Conservation (phyloP, 2,329 filamentous ascomycete genomes). For the Akanthomyces muscarius region DNA sequence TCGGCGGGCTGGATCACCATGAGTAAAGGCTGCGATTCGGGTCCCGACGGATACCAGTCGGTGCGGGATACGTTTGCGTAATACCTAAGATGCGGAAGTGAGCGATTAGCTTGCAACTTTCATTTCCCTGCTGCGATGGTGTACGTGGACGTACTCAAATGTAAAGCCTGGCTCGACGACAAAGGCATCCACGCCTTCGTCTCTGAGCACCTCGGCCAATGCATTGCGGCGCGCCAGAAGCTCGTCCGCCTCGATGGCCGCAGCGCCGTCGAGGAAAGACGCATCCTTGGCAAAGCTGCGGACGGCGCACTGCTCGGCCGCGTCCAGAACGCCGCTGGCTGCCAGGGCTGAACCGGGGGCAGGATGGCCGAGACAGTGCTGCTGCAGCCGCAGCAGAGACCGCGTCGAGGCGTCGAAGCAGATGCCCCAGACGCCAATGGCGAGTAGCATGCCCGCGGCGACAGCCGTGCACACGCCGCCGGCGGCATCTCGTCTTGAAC, state of each 20-base stretch:
- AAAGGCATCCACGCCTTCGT: slow-evolving; percentile 53
- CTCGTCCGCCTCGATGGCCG: slow-evolving; percentile 46
- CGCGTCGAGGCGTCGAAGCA: neutral
- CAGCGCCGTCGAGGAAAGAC: slow-evolving; percentile 47
- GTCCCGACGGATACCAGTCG: slow-evolving; percentile 63
- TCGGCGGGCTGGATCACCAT: slow-evolving; percentile 54
- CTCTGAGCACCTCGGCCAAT: slow-evolving; percentile 51
- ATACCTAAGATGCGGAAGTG: slow-evolving; percentile 31
- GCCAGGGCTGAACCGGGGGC: neutral
- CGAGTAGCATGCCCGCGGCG: slow-evolving; percentile 4
- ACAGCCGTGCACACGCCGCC: slow-evolving; percentile 14
- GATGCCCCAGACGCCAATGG: slow-evolving; percentile 1
- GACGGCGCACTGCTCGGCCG: slow-evolving; percentile 45
- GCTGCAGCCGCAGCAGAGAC: neutral
- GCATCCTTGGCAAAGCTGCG: slow-evolving; percentile 45
- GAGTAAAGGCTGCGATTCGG: slow-evolving; percentile 59
- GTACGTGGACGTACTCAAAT: slow-evolving; percentile 42
- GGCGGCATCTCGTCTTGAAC: slow-evolving; percentile 8
- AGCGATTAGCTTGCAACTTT: neutral
- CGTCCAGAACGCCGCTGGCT: slow-evolving; percentile 5
- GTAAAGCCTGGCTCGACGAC: slow-evolving; percentile 61
- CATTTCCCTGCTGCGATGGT: neutral
- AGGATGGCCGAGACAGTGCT: neutral
- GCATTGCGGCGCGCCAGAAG: slow-evolving; percentile 52
- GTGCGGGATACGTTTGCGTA: slow-evolving; percentile 58